Evolutionary conservation across 257 asterid species (phyloP), one percentile per base, ranked within the genome.

Genomic region (Plantago ovata): DNA sequence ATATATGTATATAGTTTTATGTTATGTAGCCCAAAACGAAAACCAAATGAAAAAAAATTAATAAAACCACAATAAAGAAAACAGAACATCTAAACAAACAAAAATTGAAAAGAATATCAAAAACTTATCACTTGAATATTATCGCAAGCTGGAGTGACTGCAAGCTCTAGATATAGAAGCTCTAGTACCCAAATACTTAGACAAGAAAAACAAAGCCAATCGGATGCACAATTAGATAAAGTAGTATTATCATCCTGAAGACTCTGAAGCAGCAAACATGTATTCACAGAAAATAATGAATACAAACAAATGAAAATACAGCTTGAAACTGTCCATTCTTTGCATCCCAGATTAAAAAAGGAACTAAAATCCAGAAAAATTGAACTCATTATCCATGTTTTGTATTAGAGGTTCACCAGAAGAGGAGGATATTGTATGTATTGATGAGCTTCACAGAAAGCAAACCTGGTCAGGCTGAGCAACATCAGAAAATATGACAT

Each of bases 391-490:
- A n/a, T n/a, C n/a, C n/a, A n/a, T n/a, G n/a, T n/a, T n/a, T n/a
- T n/a, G n/a, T n/a, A n/a, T n/a, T n/a, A n/a, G n/a, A n/a, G n/a
- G n/a, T 14, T 16, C 16, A 10, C 9, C 49, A 0, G 49, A 16
- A 43, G n/a, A n/a, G n/a, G 16, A 6, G 3, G 3, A 9, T 2
- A 9, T 40, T 13, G 14, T 6, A 14, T n/a, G n/a, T n/a, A n/a
- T n/a, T 9, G 49, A 16, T 19, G 44, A 57, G 9, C 16, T 11
- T 6, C 42, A 47, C 10, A 38, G 45, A 38, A 12, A 20, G 42
- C 64, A 59, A 13, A 53, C 98, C 96, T 91, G 98, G 46, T 92
- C 96, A 45, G 98, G 98, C 61, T 92, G 96, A 60, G 98, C 98
- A 85, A 92, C 95, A 75, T 92, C 96, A 78, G 95, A 92, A 72